These are phyloP conservation scores for Taphrina communis DNA, from an alignment of 1,139 yeast genomes.

Conservation along the genomic window DNA sequence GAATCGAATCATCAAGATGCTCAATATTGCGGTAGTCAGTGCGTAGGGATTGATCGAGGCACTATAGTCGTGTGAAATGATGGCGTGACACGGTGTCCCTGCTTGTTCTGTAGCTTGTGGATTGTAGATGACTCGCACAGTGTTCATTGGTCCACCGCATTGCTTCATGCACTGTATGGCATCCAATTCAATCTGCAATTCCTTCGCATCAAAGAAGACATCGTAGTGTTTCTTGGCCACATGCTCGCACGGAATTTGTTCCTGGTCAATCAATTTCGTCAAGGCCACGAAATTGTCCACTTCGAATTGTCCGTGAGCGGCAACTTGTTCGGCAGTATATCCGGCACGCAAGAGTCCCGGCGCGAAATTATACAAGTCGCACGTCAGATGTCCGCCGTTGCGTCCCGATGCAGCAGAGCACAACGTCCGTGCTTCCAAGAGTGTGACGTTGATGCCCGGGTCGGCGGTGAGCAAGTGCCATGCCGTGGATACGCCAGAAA, in stretches of 20 bases:
- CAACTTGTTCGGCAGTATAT: conserved; percentile 7
- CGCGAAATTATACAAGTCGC: conserved; percentile 22
- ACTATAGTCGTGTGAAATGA: conserved; percentile 13
- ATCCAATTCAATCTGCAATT: neutral
- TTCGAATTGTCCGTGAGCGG: conserved; percentile 19
- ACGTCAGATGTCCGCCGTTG: conserved; percentile 32
- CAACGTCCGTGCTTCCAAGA: conserved; percentile 23
- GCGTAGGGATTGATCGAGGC: conserved; percentile 23
- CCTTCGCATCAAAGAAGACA: conserved; percentile 4
- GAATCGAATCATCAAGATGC: neutral
- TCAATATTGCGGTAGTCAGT: neutral
- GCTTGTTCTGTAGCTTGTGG: conserved; percentile 1
- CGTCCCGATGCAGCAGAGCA: conserved; percentile 29
- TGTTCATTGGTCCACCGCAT: conserved; percentile 10
- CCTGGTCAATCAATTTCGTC: neutral
- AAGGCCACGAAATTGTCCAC: conserved; percentile 20
- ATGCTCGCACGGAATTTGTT: conserved; percentile 14
- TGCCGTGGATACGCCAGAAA: conserved; percentile 21
- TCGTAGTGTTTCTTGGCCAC: conserved; percentile 16
- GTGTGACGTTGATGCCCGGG: conserved; percentile 12
- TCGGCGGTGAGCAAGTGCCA: conserved; percentile 10
- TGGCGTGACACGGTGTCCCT: conserved; percentile 5
- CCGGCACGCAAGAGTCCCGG: conserved; percentile 24
- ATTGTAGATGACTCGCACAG: neutral
- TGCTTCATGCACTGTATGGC: conserved; percentile 13